Percentiles rank a stretch among this genome's conserved stretches.
phyloP scores from a whole-genome alignment of 768 basidiomycete species.

The Kwoniella dendrophila region DNA sequence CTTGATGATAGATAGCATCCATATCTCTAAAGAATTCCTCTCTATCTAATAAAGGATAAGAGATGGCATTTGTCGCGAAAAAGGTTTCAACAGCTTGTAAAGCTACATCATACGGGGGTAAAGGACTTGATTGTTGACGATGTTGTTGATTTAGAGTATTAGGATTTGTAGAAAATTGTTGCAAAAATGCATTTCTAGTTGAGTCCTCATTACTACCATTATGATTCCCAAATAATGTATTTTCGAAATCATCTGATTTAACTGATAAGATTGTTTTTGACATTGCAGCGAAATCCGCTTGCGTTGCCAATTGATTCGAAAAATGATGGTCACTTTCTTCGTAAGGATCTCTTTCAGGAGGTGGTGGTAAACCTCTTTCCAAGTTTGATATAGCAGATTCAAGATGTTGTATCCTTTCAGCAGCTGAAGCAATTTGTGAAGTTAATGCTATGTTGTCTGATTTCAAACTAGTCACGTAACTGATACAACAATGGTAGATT shows the following conservation, averaged over 20 bases:
- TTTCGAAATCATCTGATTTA: constrained; percentile 17
- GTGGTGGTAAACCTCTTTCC: constrained; percentile 9
- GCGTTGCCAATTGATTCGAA: neutral
- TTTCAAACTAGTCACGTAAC: constrained; percentile 35
- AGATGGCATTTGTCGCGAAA: constrained; percentile 30
- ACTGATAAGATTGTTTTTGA: constrained; percentile 32
- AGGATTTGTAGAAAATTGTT: too few species aligned
- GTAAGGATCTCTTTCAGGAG: constrained; percentile 7
- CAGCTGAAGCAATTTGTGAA: constrained; percentile 31
- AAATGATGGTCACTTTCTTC: neutral
- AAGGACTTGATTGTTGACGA: neutral
- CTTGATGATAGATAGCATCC: constrained; percentile 25
- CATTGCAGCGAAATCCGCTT: constrained; percentile 24
- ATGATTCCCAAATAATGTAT: constrained; percentile 9
- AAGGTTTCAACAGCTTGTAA: constrained; percentile 30
- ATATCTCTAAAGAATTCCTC: constrained; percentile 28
- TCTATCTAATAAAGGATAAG: constrained; percentile 37
- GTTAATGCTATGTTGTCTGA: constrained; percentile 23
- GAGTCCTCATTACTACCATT: neutral
- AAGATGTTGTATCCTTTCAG: constrained; percentile 37
- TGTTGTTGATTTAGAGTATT: too few species aligned
- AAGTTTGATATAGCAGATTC: constrained; percentile 24
- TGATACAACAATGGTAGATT: constrained; percentile 4
- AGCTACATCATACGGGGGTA: constrained; percentile 21
- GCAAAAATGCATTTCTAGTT: too few species aligned